Conservation (phyloP, 805 yeast species). For the Hagleromyces aurorensis region DNA sequence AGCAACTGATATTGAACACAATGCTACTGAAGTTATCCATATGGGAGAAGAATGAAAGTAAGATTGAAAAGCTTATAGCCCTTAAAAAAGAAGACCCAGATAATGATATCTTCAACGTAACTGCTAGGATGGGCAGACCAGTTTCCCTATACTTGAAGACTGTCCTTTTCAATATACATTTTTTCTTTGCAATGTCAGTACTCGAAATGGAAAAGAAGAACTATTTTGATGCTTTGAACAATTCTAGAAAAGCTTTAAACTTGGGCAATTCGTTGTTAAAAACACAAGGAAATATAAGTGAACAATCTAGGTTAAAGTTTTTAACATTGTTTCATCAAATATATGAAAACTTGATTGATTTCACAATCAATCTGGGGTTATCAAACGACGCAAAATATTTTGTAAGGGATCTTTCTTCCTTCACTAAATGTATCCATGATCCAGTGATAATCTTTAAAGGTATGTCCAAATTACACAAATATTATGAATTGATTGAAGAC, state of each 20-base stretch:
- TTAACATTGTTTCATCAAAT: slow-evolving; percentile 31
- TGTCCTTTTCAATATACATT: slow-evolving; percentile 24
- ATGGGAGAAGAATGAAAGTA: slow-evolving; percentile 11
- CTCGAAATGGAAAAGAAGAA: slow-evolving; percentile 14
- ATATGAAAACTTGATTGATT: slow-evolving; percentile 35
- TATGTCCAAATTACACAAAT: slow-evolving; percentile 13
- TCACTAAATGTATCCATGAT: slow-evolving; percentile 28
- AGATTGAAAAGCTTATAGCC: slow-evolving; percentile 16
- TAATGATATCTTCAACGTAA: slow-evolving; percentile 21
- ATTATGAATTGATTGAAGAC: slow-evolving; percentile 20
- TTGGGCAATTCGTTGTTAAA: slow-evolving; percentile 46
- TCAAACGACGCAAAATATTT: slow-evolving; percentile 52
- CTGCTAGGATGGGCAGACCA: slow-evolving; percentile 12
- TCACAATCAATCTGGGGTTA: slow-evolving; percentile 43
- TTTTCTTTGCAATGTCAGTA: slow-evolving; percentile 16
- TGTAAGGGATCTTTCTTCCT: slow-evolving; percentile 39
- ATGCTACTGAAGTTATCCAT: slow-evolving; percentile 5
- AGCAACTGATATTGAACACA: slow-evolving; percentile 8
- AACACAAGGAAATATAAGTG: slow-evolving; percentile 25
- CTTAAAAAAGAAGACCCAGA: slow-evolving; percentile 20
- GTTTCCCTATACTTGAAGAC: slow-evolving; percentile 18
- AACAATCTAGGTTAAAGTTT: slow-evolving; percentile 33
- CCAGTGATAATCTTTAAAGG: slow-evolving; percentile 22
- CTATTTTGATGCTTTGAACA: slow-evolving; percentile 24
- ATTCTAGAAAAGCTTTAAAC: slow-evolving; percentile 43